phyloP scores from a whole-genome alignment of 306 rosid genomes.

The Astragalus membranaceus region DNA sequence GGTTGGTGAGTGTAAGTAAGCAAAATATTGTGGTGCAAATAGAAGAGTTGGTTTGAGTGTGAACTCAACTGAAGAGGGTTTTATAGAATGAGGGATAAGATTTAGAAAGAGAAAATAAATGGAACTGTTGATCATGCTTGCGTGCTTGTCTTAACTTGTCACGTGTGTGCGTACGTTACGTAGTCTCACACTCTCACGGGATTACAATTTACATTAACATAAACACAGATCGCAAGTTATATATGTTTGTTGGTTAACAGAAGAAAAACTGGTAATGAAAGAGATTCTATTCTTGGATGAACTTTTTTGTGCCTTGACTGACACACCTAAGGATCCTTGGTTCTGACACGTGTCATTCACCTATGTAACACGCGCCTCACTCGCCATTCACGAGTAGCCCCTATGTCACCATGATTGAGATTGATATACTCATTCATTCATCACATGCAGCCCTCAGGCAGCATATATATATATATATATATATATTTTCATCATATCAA shows the following conservation, averaged over 20 bases:
- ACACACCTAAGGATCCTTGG: too few relatives aligned
- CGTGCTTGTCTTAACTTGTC: slow-evolving; percentile 35
- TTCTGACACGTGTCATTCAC: slow-evolving; percentile 26
- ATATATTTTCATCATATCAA: too few relatives aligned
- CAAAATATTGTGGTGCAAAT: slow-evolving; percentile 1
- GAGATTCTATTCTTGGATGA: neutral
- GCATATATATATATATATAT: too few relatives aligned
- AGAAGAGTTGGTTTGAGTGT: neutral
- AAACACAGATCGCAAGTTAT: neutral
- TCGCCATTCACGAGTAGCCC: neutral
- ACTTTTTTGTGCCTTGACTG: neutral
- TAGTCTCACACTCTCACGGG: neutral
- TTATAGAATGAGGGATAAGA: slow-evolving; percentile 4
- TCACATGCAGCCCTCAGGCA: too few relatives aligned
- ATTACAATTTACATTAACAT: neutral
- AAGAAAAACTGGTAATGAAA: neutral
- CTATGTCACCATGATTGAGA: too few relatives aligned
- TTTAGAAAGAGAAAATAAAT: neutral
- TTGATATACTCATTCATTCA: too few relatives aligned
- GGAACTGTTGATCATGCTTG: neutral
- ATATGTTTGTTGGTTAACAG: neutral
- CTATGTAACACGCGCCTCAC: neutral
- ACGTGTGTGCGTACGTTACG: slow-evolving; percentile 35
- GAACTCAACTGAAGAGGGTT: slow-evolving; percentile 1
- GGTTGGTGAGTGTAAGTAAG: neutral